These are phyloP conservation scores for Chaetoceros tenuissimus DNA, from an alignment of 108 stramenopile species.

Conservation along the genomic window DNA sequence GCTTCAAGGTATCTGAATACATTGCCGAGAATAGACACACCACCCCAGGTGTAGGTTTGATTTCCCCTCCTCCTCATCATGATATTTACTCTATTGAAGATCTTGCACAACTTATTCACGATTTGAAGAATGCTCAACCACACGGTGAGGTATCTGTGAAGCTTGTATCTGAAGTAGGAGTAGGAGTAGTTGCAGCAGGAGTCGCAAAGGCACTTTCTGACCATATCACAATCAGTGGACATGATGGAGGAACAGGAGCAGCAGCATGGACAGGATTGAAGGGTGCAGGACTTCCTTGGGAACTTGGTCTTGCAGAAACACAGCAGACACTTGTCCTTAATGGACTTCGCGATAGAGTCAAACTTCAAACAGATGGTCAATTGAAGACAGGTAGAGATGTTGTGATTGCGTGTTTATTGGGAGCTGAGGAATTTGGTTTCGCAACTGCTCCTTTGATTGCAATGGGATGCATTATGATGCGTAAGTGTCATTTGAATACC, in stretches of 20 bases:
- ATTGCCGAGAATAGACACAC: constrained; percentile 89
- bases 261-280: constrained; percentile 93
- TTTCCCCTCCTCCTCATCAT: constrained; percentile 95
- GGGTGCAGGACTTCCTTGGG: constrained; percentile 91
- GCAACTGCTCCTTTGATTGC: constrained; percentile 90
- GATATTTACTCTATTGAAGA: constrained; percentile 97
- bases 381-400: constrained; percentile 93
- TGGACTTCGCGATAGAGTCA: constrained; percentile 83
- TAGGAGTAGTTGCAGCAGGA: constrained; percentile 93
- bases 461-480: constrained; percentile 96
- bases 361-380: constrained; percentile 92
- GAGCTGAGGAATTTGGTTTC: constrained; percentile 93
- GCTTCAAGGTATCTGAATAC: constrained; percentile 91
- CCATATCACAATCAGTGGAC: constrained; percentile 88
- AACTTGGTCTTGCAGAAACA: constrained; percentile 92
- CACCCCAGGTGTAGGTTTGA: constrained; percentile 90
- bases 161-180: constrained; percentile 98
- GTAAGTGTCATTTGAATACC: constrained; percentile 96
- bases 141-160: constrained; percentile 94
- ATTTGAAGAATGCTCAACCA: constrained; percentile 92
- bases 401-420: constrained; percentile 85
- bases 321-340: constrained; percentile 93
- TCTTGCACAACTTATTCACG: constrained; percentile 95
- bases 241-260: constrained; percentile 95
- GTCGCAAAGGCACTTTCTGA: constrained; percentile 95